Conservation (phyloP, 2,329 filamentous ascomycete genomes). For the Plenodomus lindquistii region DNA sequence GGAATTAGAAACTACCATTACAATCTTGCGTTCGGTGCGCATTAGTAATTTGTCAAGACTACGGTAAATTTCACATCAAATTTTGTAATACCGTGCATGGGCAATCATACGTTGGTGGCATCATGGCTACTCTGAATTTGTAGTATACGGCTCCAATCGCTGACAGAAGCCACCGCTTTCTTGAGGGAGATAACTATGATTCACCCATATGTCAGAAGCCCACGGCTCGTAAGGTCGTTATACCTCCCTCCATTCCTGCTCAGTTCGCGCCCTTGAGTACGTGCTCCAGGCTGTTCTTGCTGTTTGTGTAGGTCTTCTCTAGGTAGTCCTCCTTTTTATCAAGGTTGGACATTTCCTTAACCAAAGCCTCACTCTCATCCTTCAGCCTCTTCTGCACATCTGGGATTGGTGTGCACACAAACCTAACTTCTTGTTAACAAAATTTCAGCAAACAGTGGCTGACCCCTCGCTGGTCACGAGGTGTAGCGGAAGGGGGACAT, state of each 20-base stretch:
- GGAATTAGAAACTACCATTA: too few relatives aligned
- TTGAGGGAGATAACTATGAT: not conserved
- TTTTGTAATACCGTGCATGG: too few relatives aligned
- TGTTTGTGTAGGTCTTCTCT: constrained; percentile 95
- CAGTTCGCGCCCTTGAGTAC: constrained; percentile 64
- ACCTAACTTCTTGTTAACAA: constrained; percentile 61
- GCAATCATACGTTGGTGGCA: too few relatives aligned
- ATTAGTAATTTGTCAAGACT: too few relatives aligned
- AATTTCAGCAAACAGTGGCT: not conserved
- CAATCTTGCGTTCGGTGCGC: too few relatives aligned
- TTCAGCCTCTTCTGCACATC: constrained; percentile 77
- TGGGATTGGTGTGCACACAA: constrained; percentile 75
- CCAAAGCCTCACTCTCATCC: constrained; percentile 72
- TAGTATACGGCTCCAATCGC: not conserved
- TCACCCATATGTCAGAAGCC: not conserved
- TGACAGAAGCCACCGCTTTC: not conserved
- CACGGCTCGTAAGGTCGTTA: not conserved
- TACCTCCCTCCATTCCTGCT: not conserved
- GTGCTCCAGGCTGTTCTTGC: constrained; percentile 85
- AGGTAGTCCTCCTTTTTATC: constrained; percentile 90
- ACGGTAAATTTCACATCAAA: too few relatives aligned
- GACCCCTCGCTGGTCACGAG: not conserved
- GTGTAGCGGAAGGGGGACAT: constrained; percentile 5
- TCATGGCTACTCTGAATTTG: too few relatives aligned
- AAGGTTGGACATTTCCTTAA: constrained; percentile 77